Percentiles rank a stretch among this genome's conserved stretches.
Conservation (phyloP, 495 filamentous ascomycete genomes). For the Penicilliopsis zonata region DNA sequence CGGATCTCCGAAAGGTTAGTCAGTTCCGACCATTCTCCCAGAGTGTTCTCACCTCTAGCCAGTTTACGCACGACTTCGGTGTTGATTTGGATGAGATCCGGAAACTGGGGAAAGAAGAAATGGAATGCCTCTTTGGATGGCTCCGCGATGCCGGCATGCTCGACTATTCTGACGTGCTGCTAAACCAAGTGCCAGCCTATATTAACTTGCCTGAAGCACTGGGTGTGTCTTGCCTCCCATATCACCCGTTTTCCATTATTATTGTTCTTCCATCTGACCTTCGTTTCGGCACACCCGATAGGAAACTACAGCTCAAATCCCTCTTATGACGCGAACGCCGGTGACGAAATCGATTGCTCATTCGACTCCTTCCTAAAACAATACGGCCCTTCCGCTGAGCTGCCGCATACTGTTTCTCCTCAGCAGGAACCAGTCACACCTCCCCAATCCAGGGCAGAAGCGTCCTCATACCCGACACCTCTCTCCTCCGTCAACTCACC, state of each 20-base stretch:
- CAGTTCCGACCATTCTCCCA: background rate
- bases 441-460: background rate
- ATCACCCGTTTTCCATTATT: background rate
- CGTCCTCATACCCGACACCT: background rate
- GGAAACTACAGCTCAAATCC: background rate
- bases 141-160: background rate
- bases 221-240: background rate
- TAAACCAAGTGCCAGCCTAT: background rate
- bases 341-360: background rate
- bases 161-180: background rate
- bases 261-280: background rate
- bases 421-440: background rate
- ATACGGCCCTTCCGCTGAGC: background rate
- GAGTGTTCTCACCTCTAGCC: background rate
- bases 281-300: background rate
- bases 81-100: background rate
- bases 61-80: background rate
- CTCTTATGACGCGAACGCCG: background rate
- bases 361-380: conserved; percentile 1
- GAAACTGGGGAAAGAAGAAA: background rate
- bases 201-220: background rate
- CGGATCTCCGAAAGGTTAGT: conserved; percentile 1
- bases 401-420: conserved; percentile 1
- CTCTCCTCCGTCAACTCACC: background rate
- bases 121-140: background rate